Evolutionary conservation across 2,329 filamentous ascomycete species (phyloP), one percentile per base, ranked within the genome.

Genomic region (Fusarium pseudoanthophilum): DNA sequence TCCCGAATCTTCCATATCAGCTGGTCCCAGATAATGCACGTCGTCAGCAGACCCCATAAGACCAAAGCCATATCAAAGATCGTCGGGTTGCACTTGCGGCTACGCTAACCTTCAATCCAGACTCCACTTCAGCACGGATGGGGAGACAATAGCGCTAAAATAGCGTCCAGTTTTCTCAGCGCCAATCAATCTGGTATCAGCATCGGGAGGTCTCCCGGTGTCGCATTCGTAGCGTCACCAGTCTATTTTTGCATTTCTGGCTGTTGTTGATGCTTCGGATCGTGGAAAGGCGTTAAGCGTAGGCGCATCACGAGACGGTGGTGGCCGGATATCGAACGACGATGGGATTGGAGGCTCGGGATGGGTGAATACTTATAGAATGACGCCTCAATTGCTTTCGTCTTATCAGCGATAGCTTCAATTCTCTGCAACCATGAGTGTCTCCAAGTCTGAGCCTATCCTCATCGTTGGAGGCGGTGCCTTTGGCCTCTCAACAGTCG

Each of bases 401-500:
- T 6, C 30, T 52, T 8, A 15, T 20, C 18, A 20, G 13, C n/a
- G 6, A 36, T 52, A 52, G 49, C 49, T 36, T 36, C 13, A 36
- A 52, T 26, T 36, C n/a, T 15, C 13, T 11, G 16, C 11, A 26
- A 2, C 9, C 11, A 79, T 79, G 78, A 67, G 58, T 4, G 51
- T 77, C 24, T 16, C 57, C 13, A 77, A 77, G 24, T 60, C 64
- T 11, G 77, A 78, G 37, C 73, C 77, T 14, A 78, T 83, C n/a
- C 64, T 82, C n/a, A 78, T 84, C 37, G 72, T 86, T 24, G 85
- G 86, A 21, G 85, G 80, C 14, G 87, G 87, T 34, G 84, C 84
- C 11, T 88, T 87, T 70, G 87, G 86, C 32, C 82, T 88, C 7
- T 87, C 87, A 1, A 87, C 84, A 3, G 86, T 85, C 14, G 78